Evolutionary conservation across 2,329 filamentous ascomycete genomes (phyloP).

Genomic region (Nemania abortiva): DNA sequence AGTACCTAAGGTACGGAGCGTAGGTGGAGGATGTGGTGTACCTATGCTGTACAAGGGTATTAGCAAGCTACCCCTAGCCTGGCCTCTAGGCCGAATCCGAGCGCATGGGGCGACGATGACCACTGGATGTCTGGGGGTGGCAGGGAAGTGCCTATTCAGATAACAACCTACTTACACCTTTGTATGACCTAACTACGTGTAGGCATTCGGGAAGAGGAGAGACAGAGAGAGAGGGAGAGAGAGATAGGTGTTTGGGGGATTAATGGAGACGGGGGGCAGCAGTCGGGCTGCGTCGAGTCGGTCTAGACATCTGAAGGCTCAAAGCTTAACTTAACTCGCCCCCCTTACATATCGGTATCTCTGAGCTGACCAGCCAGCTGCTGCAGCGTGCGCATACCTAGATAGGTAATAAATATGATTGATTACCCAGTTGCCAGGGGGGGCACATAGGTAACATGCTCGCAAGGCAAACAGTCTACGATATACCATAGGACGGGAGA

Average conservation of each 20-base stretch:
- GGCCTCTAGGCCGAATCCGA: slow-evolving; percentile 6
- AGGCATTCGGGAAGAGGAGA: not conserved
- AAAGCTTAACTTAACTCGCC: not conserved
- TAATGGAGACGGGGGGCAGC: slow-evolving; percentile 5
- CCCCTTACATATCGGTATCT: not conserved
- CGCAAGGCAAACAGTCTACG: not conserved
- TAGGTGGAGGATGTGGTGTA: slow-evolving; percentile 1
- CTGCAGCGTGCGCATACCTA: not conserved
- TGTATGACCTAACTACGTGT: no score
- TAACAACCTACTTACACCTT: not conserved
- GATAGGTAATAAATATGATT: no score
- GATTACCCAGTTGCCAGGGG: no score
- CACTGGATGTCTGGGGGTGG: not conserved
- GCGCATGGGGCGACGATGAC: slow-evolving; percentile 20
- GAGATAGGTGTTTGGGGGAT: not conserved
- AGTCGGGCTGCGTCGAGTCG: slow-evolving; percentile 29
- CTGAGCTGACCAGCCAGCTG: slow-evolving; percentile 20
- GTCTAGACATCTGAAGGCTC: slow-evolving; percentile 10
- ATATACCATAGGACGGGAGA: not conserved
- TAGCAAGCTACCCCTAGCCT: slow-evolving; percentile 35
- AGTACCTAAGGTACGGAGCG: not conserved
- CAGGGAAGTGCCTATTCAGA: not conserved
- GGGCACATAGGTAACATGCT: no score
- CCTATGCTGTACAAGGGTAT: slow-evolving; percentile 23
- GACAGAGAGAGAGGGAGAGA: not conserved